A percentile compares a stretch with the other conserved stretches of the same genome.
phyloP scores from a whole-genome alignment of 108 stramenopile species.

The Cyclotella kingstonii region DNA sequence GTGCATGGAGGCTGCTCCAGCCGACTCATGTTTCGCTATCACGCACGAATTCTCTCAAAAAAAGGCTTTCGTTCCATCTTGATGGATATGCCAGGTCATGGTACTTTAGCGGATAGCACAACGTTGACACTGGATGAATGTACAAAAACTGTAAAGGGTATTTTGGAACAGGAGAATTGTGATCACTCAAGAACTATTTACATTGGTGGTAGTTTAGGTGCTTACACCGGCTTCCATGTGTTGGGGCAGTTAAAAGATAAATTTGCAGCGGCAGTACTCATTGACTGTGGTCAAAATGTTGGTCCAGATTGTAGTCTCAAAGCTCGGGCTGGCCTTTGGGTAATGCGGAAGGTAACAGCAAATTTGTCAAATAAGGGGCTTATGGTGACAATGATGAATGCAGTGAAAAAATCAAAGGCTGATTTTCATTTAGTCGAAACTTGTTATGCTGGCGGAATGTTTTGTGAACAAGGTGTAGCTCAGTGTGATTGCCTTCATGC shows the following conservation, averaged over 20 bases:
- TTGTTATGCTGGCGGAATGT: conserved; percentile 48
- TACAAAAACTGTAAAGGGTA: conserved; percentile 22
- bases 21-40: conserved; percentile 43
- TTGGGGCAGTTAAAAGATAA: conserved; percentile 28
- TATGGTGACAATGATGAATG: conserved; percentile 41
- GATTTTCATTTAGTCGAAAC: conserved; percentile 49
- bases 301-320: conserved; percentile 54
- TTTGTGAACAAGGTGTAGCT: conserved; percentile 40
- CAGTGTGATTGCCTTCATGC: conserved; percentile 51
- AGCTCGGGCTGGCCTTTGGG: conserved; percentile 44
- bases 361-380: conserved; percentile 40
- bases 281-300: conserved; percentile 65
- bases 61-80: conserved; percentile 24
- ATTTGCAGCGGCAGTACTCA: conserved; percentile 50
- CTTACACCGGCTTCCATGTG: conserved; percentile 57
- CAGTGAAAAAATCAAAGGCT: conserved; percentile 48
- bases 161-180: conserved; percentile 29
- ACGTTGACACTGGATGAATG: conserved; percentile 47
- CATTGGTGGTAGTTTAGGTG: conserved; percentile 54
- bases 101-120: conserved; percentile 41
- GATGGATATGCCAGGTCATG: conserved; percentile 53
- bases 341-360: conserved; percentile 20
- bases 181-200: conserved; percentile 31
- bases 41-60: conserved; percentile 12
- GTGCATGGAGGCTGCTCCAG: conserved; percentile 47